These are phyloP conservation scores for Fusarium avenaceum DNA, from an alignment of 2,329 filamentous ascomycete genomes.

Conservation along the genomic window DNA sequence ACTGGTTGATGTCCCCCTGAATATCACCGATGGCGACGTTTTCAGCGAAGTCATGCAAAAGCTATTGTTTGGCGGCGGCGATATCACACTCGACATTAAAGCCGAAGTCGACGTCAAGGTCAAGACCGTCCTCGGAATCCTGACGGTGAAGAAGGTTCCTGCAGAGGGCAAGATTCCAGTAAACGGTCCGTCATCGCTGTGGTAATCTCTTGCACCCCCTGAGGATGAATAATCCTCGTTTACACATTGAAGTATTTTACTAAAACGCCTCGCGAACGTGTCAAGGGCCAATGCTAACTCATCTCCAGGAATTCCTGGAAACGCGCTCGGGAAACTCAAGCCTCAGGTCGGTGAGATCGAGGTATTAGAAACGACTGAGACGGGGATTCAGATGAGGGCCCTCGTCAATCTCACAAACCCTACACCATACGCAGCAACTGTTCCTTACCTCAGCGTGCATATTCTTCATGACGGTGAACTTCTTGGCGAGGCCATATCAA, in stretches of 20 bases:
- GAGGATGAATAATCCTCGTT: conserved; percentile 46
- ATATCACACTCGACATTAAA: conserved; percentile 79
- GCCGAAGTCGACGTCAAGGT: conserved; percentile 88
- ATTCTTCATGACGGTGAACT: conserved; percentile 79
- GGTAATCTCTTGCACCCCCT: conserved; percentile 50
- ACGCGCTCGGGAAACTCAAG: conserved; percentile 61
- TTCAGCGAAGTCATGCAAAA: conserved; percentile 86
- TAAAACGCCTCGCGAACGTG: conserved; percentile 46
- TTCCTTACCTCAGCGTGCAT: conserved; percentile 86
- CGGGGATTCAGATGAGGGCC: conserved; percentile 78
- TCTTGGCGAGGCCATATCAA: conserved; percentile 80
- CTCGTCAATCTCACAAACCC: conserved; percentile 90
- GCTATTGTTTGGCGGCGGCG: conserved; percentile 79
- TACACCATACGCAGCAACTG: conserved; percentile 82
- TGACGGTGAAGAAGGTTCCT: conserved; percentile 86
- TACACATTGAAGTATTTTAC: conserved; percentile 50
- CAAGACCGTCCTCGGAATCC: conserved; percentile 82
- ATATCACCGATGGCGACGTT: conserved; percentile 83
- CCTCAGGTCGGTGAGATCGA: conserved; percentile 79
- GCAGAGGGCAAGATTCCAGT: conserved; percentile 88
- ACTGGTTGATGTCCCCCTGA: conserved; percentile 83
- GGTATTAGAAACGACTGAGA: conserved; percentile 78
- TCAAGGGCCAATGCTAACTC: conserved; percentile 52
- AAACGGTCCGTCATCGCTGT: conserved; percentile 85
- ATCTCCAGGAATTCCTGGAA: conserved; percentile 69